Conservation (phyloP, 208 protist species). For the Trypanosoma congolense region DNA sequence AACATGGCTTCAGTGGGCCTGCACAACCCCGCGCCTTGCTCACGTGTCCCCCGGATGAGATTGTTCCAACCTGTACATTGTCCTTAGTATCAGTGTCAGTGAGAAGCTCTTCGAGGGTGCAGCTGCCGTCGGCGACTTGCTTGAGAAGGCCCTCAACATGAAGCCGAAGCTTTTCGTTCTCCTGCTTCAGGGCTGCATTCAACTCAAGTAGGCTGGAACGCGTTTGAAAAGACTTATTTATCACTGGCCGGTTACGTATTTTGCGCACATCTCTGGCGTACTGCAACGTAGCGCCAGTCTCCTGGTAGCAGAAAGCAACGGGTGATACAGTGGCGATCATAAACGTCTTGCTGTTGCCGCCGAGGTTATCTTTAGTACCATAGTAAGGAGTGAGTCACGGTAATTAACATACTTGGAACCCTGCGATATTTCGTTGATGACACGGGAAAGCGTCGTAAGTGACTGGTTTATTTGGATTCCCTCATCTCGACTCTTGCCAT, state of each 20-base stretch:
- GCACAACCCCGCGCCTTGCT: neutral
- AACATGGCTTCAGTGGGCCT: neutral
- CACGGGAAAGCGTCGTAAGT: conserved; percentile 85
- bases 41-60: neutral
- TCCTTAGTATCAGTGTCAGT: neutral
- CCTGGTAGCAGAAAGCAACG: conserved; percentile 62
- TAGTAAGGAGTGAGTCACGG: conserved; percentile 91
- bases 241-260: conserved; percentile 84
- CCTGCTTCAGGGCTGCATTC: conserved; percentile 49
- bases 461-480: conserved; percentile 90
- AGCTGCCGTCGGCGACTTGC: conserved; percentile 19
- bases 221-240: conserved; percentile 90
- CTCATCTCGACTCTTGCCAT: conserved; percentile 80
- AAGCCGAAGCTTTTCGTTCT: conserved; percentile 58
- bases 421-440: conserved; percentile 78
- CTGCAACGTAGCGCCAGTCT: conserved; percentile 78
- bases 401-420: conserved; percentile 87
- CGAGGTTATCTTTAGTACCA: conserved; percentile 88
- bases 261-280: conserved; percentile 77
- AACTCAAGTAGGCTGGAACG: conserved; percentile 70
- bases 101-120: conserved; percentile 2
- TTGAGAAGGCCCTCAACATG: conserved; percentile 42
- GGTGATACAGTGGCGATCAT: conserved; percentile 93
- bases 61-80: conserved; percentile 2
- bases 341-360: conserved; percentile 91